Evolutionary conservation across 2,329 filamentous ascomycete species (phyloP).

Genomic region (Thielaviopsis euricoi): DNA sequence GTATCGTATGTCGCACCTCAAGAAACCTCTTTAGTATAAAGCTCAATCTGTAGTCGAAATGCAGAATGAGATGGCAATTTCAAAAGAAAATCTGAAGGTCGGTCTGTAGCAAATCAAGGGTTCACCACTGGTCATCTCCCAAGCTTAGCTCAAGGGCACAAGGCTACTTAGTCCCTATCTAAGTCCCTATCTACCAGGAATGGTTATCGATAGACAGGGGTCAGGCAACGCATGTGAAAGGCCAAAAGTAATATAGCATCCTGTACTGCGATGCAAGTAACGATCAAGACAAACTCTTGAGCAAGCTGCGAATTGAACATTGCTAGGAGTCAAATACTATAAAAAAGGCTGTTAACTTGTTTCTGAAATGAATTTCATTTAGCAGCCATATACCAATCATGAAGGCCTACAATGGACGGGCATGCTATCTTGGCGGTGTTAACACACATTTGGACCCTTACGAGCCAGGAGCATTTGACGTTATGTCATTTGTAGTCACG

Average conservation of each 20-base stretch:
- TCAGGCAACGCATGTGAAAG: background rate
- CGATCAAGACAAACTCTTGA: too few relatives aligned
- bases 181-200: too few relatives aligned
- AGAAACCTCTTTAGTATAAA: background rate
- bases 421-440: background rate
- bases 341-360: too few relatives aligned
- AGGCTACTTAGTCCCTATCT: background rate
- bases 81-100: background rate
- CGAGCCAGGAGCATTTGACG: background rate
- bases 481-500: slow-evolving; percentile 4
- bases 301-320: too few relatives aligned
- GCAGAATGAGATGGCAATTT: background rate
- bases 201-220: background rate
- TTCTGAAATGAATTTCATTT: too few relatives aligned
- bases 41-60: background rate
- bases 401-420: too few relatives aligned
- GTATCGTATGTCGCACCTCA: background rate
- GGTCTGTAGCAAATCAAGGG: background rate
- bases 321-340: too few relatives aligned
- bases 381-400: too few relatives aligned
- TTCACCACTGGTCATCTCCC: background rate
- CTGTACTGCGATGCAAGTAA: background rate
- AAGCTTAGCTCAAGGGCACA: background rate
- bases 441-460: background rate
- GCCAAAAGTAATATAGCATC: background rate